Percentiles rank a stretch among this genome's conserved stretches.
Evolutionary conservation across 2,329 filamentous ascomycete species (phyloP).

Genomic region (Magnaporthiopsis incrustans): DNA sequence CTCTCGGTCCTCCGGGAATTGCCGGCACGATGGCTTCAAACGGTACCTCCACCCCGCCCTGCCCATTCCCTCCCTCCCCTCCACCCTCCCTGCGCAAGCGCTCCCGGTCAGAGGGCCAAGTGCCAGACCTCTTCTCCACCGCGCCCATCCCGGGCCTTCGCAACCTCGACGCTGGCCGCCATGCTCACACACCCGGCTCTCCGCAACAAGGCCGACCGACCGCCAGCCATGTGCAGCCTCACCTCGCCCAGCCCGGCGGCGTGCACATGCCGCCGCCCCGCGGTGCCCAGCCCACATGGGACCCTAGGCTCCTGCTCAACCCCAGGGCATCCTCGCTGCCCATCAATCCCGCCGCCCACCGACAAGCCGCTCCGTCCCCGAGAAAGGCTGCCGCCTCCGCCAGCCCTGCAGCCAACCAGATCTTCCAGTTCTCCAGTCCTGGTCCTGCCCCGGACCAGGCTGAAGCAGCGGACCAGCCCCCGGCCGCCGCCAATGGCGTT

Average conservation of each 20-base stretch:
- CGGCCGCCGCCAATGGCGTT: conserved; percentile 26
- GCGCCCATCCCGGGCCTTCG: background rate
- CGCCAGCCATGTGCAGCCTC: conserved; percentile 18
- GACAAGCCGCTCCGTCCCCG: background rate
- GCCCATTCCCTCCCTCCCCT: background rate
- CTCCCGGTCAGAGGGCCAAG: background rate
- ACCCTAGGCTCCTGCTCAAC: conserved; percentile 30
- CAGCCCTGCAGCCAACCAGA: conserved; percentile 18
- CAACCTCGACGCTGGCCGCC: background rate
- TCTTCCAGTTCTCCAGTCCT: conserved; percentile 25
- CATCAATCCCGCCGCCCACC: conserved; percentile 5
- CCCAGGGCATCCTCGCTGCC: conserved; percentile 18
- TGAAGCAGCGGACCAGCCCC: conserved; percentile 11
- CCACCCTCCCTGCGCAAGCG: conserved; percentile 1
- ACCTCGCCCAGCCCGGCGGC: conserved; percentile 8
- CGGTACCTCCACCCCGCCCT: conserved; percentile 1
- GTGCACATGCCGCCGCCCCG: background rate
- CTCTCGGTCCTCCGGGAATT: background rate
- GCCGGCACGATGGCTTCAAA: conserved; percentile 6
- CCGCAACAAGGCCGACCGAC: conserved; percentile 4
- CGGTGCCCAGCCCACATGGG: conserved; percentile 14
- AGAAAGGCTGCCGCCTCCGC: conserved; percentile 15
- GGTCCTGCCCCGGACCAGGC: conserved; percentile 15
- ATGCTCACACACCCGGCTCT: background rate
- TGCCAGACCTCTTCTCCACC: background rate